Percentiles rank a stretch among this genome's conserved stretches.
phyloP scores from a whole-genome alignment of 2,329 filamentous ascomycete species.

The Ophiostoma montium region DNA sequence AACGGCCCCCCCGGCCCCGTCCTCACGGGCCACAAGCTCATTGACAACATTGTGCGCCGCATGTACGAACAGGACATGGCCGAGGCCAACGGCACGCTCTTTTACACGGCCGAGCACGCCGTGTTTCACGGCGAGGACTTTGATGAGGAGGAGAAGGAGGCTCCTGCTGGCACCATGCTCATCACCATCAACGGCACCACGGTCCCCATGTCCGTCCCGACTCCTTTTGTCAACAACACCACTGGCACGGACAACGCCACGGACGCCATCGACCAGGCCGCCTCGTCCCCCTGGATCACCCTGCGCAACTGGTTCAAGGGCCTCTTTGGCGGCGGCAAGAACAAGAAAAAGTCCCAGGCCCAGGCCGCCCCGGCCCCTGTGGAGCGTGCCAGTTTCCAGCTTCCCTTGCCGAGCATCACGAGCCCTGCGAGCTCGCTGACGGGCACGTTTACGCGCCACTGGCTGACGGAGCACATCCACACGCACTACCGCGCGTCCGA shows the following conservation, averaged over 20 bases:
- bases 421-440: constrained; percentile 2
- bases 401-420: constrained; percentile 1
- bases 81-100: neutral
- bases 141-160: neutral
- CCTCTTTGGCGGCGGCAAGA: neutral
- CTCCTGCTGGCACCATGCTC: neutral
- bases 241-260: too few relatives aligned
- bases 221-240: too few relatives aligned
- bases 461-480: constrained; percentile 9
- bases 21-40: neutral
- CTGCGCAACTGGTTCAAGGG: neutral
- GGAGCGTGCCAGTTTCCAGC: neutral
- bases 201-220: too few relatives aligned
- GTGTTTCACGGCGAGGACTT: neutral
- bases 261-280: neutral
- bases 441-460: constrained; percentile 2
- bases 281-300: neutral
- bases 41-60: neutral
- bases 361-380: neutral
- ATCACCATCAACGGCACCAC: neutral
- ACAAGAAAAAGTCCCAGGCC: neutral
- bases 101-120: neutral
- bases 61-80: neutral
- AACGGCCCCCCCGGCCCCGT: neutral
- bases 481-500: constrained; percentile 7